These are phyloP conservation scores for Samsoniella hepiali DNA, from an alignment of 2,329 filamentous ascomycete genomes.

Conservation along the genomic window DNA sequence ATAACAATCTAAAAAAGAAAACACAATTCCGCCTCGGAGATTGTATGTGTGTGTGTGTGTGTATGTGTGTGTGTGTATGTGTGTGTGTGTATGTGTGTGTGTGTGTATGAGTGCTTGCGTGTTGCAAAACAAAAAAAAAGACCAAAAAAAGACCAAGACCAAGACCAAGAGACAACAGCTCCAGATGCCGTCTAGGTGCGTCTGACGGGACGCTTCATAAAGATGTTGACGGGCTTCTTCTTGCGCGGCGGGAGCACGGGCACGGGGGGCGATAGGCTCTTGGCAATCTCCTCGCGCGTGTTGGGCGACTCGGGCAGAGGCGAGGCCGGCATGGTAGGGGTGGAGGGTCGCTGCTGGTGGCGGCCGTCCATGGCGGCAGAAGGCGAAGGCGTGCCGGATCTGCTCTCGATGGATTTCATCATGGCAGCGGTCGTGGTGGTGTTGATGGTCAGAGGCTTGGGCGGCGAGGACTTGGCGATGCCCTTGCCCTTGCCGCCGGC, in stretches of 20 bases:
- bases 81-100: slow-evolving; percentile 16
- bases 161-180: too few relatives aligned
- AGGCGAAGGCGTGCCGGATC: slow-evolving; percentile 11
- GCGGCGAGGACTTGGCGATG: not conserved
- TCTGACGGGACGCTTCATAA: slow-evolving; percentile 15
- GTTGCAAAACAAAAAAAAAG: too few relatives aligned
- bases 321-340: slow-evolving; percentile 37
- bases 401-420: too few relatives aligned
- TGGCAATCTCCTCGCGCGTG: slow-evolving; percentile 30
- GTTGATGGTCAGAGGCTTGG: not conserved
- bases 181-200: not conserved
- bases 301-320: slow-evolving; percentile 13
- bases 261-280: not conserved
- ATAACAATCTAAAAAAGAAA: too few relatives aligned
- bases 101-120: not conserved
- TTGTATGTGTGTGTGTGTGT: not conserved
- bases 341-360: not conserved
- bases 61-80: slow-evolving; percentile 18
- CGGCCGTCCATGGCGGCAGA: not conserved
- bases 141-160: too few relatives aligned
- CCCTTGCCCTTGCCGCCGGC: not conserved
- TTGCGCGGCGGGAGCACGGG: not conserved
- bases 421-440: slow-evolving; percentile 23
- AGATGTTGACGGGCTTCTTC: slow-evolving; percentile 15
- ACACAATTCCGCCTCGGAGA: too few relatives aligned